Percentiles rank a stretch among this genome's conserved stretches.
Evolutionary conservation across 2,329 filamentous ascomycete species (phyloP).

Genomic region (Camillea tinctor): DNA sequence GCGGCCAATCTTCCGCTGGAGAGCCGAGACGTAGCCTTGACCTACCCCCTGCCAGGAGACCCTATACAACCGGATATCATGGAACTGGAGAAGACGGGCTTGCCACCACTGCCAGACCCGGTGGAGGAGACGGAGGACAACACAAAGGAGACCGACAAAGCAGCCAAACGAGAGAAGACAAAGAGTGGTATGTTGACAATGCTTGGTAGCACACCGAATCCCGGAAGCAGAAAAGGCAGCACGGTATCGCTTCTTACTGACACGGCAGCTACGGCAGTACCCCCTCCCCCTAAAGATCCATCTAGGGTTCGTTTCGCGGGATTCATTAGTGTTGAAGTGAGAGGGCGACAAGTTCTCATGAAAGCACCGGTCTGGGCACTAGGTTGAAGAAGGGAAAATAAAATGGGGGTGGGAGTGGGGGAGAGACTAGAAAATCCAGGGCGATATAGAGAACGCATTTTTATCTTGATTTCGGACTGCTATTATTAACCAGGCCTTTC

Average conservation of each 20-base stretch:
- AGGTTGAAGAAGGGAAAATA: constrained; percentile 26
- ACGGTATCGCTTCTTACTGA: constrained; percentile 41
- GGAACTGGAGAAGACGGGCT: constrained; percentile 75
- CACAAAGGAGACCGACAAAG: constrained; percentile 40
- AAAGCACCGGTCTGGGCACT: constrained; percentile 74
- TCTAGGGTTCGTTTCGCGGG: constrained; percentile 70
- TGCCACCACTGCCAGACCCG: constrained; percentile 56
- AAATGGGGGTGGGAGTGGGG: no score
- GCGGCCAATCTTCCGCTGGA: constrained; percentile 84
- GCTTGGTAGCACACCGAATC: constrained; percentile 29
- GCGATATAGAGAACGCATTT: background rate
- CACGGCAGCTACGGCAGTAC: constrained; percentile 31
- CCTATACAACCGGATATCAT: constrained; percentile 70
- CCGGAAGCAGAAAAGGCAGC: constrained; percentile 34
- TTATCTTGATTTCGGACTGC: background rate
- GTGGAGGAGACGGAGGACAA: constrained; percentile 38
- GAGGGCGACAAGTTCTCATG: constrained; percentile 70
- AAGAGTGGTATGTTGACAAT: constrained; percentile 48
- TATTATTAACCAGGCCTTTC: background rate
- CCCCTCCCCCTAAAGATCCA: constrained; percentile 43
- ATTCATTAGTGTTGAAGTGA: constrained; percentile 72
- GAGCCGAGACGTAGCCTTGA: constrained; percentile 83
- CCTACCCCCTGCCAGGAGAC: constrained; percentile 79
- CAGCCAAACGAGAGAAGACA: constrained; percentile 40
- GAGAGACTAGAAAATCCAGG: constrained; percentile 1